Base-by-base conservation (phyloP, 2,329 filamentous ascomycete species). In the Periconia macrospinosa region DNA sequence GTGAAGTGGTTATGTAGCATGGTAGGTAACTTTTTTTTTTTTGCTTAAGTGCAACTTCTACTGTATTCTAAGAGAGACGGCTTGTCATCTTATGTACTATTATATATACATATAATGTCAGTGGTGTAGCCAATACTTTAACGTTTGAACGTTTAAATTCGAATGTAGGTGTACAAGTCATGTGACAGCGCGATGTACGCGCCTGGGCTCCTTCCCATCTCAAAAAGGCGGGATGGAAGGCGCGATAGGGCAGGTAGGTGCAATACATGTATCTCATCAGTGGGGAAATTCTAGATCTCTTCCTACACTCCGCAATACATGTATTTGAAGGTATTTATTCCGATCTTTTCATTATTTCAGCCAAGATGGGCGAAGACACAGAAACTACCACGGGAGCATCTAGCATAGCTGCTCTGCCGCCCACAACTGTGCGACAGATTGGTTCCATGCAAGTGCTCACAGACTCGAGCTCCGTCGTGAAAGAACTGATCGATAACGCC, bases 401-500 rank as follows among this genome's bases (percentile, higher is more conserved):
- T 33, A 45, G 62, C 44, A 79, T 81, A 53, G 63, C 73, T 45
- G 72, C 73, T 50, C 73, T 80, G 14, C 72, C 76, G 30, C 66
- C 71, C 41, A 63, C 69, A 5, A 76, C 76, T 14, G 75, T 81
- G 19, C 80, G 81, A 45, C 79, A 83, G 11, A 77, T 92, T 7
- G 82, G 85, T 35, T 85, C 88, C 8, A 78, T 83, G 2, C 78
- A 86, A 60, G 79, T 81, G 44, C 79, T 92, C 47, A 78, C 81
- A 6, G 83, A 83, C 8, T 81, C 89, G 0, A 74, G 78, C 13
- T 81, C 83, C 11, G 75, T 90, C 2, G 82, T 91, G 61, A 92
- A 92, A 67, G 90, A 92, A 71, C 83, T 92, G 3, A 72, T 92
- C 30, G 90, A 92, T 62, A 92, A 93, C 70, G 81, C 88, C 42